These are phyloP conservation scores for Cylindrotheca closterium DNA, from an alignment of 108 stramenopile genomes.

Conservation along the genomic window DNA sequence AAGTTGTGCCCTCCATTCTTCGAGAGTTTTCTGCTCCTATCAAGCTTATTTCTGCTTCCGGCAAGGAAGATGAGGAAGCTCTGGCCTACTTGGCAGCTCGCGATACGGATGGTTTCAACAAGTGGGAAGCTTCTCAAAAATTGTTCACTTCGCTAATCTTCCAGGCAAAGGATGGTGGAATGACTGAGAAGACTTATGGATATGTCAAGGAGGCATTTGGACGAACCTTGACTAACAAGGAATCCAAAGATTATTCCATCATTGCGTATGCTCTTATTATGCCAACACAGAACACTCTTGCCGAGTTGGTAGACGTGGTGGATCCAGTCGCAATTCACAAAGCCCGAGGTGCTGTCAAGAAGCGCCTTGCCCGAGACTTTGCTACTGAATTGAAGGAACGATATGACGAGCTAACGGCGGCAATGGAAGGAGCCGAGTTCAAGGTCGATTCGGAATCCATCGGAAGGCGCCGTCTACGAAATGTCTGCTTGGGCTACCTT, in stretches of 20 bases:
- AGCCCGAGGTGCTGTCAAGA: conserved; percentile 64
- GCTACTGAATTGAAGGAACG: conserved; percentile 44
- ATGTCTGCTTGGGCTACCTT: conserved; percentile 77
- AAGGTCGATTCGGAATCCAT: conserved; percentile 66
- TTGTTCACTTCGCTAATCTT: conserved; percentile 61
- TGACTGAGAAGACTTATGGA: conserved; percentile 33
- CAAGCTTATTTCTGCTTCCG: conserved; percentile 61
- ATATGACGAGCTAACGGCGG: conserved; percentile 67
- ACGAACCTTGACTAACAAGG: conserved; percentile 43
- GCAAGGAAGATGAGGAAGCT: conserved; percentile 52
- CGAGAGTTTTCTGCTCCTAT: conserved; percentile 95
- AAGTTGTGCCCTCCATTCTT: conserved; percentile 89
- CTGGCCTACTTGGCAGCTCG: conserved; percentile 81
- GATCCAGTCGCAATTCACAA: conserved; percentile 74
- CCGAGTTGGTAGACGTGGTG: conserved; percentile 65
- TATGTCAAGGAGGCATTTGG: conserved; percentile 61
- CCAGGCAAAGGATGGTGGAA: conserved; percentile 42
- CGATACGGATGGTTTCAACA: conserved; percentile 94
- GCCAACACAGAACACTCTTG: conserved; percentile 75
- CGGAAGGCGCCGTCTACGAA: conserved; percentile 75
- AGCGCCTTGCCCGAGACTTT: conserved; percentile 61
- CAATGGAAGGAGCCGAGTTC: conserved; percentile 53
- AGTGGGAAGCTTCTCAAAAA: conserved; percentile 87
- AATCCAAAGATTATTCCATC: conserved; percentile 73
- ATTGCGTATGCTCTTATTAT: conserved; percentile 82